Conservation (phyloP, 345 rosid species). For the Chamaenerion angustifolium region DNA sequence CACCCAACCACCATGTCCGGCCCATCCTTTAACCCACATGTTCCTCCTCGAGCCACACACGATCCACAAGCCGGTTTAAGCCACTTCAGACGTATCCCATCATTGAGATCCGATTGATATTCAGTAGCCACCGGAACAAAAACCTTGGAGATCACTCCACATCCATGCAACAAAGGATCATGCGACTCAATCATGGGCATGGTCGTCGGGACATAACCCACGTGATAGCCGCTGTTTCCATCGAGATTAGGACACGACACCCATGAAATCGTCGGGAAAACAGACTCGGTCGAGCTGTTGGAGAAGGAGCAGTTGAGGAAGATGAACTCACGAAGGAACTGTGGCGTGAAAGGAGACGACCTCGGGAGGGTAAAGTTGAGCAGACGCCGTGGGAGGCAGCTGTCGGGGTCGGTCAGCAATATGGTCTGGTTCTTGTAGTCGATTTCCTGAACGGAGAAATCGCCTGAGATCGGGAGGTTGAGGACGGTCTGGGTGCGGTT, state of each 20-base stretch:
- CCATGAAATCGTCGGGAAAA: too few species aligned
- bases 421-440: slow-evolving; percentile 20
- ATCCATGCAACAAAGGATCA: neutral
- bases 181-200: too few species aligned
- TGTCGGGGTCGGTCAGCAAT: slow-evolving; percentile 21
- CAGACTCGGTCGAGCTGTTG: too few species aligned
- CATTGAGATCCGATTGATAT: neutral
- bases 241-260: too few species aligned
- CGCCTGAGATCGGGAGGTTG: slow-evolving; percentile 19
- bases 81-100: slow-evolving; percentile 20
- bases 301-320: slow-evolving; percentile 26
- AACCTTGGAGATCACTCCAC: neutral
- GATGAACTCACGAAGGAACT: neutral
- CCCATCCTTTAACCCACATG: slow-evolving; percentile 18
- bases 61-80: slow-evolving; percentile 20
- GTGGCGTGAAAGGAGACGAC: slow-evolving; percentile 13
- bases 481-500: slow-evolving; percentile 8
- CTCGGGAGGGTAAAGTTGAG: slow-evolving; percentile 13
- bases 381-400: slow-evolving; percentile 24
- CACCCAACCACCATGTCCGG: slow-evolving; percentile 12
- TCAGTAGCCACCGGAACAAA: slow-evolving; percentile 15
- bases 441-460: slow-evolving; percentile 24
- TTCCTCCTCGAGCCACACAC: slow-evolving; percentile 20
- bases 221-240: neutral
- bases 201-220: neutral